These are phyloP conservation scores for Neolentinus lepideus DNA, from an alignment of 1,284 basidiomycete species.

Conservation along the genomic window DNA sequence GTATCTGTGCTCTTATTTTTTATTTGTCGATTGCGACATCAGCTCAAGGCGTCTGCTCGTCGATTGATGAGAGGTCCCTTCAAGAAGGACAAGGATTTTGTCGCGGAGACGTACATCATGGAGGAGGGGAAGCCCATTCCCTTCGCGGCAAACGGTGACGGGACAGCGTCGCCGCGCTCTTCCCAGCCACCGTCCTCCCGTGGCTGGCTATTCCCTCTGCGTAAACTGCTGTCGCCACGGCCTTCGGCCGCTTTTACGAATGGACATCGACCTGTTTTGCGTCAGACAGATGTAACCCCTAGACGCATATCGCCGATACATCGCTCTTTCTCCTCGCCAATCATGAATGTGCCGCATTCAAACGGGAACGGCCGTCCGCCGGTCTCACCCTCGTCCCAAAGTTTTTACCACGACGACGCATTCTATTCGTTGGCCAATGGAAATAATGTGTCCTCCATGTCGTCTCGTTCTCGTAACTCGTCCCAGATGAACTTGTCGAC, in stretches of 20 bases:
- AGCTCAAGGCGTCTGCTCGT: constrained; percentile 38
- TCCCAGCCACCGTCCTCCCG: constrained; percentile 16
- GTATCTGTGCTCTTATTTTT: constrained; percentile 34
- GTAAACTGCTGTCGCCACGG: constrained; percentile 13
- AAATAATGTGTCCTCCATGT: constrained; percentile 23
- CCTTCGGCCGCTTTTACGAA: not conserved
- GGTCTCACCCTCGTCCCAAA: constrained; percentile 19
- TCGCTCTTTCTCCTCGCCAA: not conserved
- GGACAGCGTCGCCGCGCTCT: constrained; percentile 8
- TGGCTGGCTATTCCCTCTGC: constrained; percentile 13
- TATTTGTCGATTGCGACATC: constrained; percentile 48
- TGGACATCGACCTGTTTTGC: not conserved
- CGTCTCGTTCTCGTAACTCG: constrained; percentile 53
- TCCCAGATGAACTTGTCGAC: constrained; percentile 56
- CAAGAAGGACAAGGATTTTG: constrained; percentile 29
- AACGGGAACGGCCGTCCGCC: constrained; percentile 9
- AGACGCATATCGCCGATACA: constrained; percentile 2
- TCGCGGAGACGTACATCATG: constrained; percentile 39
- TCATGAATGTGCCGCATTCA: constrained; percentile 4
- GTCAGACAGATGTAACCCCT: constrained; percentile 1
- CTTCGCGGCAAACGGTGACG: not conserved
- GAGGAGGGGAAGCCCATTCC: constrained; percentile 54
- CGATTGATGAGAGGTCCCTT: constrained; percentile 32
- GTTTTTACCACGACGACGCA: constrained; percentile 1
- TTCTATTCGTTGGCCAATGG: not conserved